Base-by-base conservation (phyloP, 192 early-diverging fungal genomes). In the Coemansia sp. region DNA sequence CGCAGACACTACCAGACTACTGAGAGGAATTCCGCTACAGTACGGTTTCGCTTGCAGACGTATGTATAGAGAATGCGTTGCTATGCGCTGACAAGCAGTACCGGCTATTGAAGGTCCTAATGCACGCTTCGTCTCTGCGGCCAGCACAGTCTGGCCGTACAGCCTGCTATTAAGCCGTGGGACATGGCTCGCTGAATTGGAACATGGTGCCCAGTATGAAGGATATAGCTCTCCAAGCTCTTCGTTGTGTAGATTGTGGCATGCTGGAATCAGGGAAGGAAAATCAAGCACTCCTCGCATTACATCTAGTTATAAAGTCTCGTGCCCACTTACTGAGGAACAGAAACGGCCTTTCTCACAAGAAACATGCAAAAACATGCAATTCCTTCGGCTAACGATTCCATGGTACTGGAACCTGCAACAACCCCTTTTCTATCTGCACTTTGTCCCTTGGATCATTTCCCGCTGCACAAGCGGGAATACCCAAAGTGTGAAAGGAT, bases 381-480 rank as follows among this genome's bases (percentile, higher is more conserved):
- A 33, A 30, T 33, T n/a, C 29, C 31, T n/a, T 23, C 48, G 48
- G 23, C 30, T 34, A 33, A 10, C 15, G 28, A 34, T 57, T 57
- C 55, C 55, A 57, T 34, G 55, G 55, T 57, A 57, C 55, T 33
- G 55, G 55, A 26, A 57, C 30, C 55, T 57, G 55, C 55, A 57
- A n/a, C n/a, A n/a, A n/a, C n/a, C 31, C 28, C 29, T 12, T 57
- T 57, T 34, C 18, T 20, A 20, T 30, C 15, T 57, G 31, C 30
- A 18, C 15, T 20, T 34, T 34, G 55, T 34, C 55, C 55, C 55
- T 33, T 57, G 55, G 55, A 30, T 57, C 55, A 35, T 34, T 31
- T 57, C 31, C 29, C 52, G 6, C 31, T 57, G 55, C 55, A 57
- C n/a, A 18, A 34, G 30, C 28, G 55, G 25, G 55, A 51, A 57